Percentiles rank a stretch among this genome's conserved stretches.
Evolutionary conservation across 2,329 filamentous ascomycete genomes (phyloP).

Genomic region (Teratosphaeria pseudoeucalypti): DNA sequence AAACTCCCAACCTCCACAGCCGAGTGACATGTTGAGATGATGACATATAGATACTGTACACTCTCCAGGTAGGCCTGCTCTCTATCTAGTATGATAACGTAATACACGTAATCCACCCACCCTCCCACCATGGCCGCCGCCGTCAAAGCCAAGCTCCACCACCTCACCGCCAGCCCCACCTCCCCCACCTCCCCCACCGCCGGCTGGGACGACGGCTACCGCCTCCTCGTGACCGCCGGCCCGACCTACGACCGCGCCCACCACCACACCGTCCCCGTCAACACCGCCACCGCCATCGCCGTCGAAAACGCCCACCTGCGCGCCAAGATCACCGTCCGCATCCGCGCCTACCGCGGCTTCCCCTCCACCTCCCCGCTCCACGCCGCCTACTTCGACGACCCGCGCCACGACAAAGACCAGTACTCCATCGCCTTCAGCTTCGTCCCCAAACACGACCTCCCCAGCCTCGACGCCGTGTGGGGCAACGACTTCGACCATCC

Average conservation of each 20-base stretch:
- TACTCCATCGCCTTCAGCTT: constrained; percentile 78
- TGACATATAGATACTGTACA: background rate
- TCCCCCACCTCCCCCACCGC: background rate
- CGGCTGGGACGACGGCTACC: constrained; percentile 49
- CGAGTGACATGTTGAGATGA: background rate
- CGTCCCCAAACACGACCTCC: constrained; percentile 55
- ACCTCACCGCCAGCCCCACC: background rate
- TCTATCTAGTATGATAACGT: background rate
- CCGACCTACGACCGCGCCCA: constrained; percentile 58
- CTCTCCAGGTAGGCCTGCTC: background rate
- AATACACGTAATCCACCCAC: background rate
- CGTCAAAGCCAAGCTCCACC: background rate
- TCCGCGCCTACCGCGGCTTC: constrained; percentile 55
- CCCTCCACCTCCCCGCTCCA: constrained; percentile 53
- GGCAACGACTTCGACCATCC: constrained; percentile 92
- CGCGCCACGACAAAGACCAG: constrained; percentile 62
- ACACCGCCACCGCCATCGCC: constrained; percentile 33
- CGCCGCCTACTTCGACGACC: constrained; percentile 66
- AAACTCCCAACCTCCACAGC: background rate
- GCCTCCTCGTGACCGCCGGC: constrained; percentile 72
- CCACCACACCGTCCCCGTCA: constrained; percentile 66
- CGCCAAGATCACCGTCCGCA: constrained; percentile 63
- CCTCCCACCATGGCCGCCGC: background rate
- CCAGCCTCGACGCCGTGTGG: constrained; percentile 66
- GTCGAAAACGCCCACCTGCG: constrained; percentile 56